These are phyloP conservation scores for Ceratobasidium sp. DNA, from an alignment of 1,284 basidiomycete genomes.

Conservation along the genomic window DNA sequence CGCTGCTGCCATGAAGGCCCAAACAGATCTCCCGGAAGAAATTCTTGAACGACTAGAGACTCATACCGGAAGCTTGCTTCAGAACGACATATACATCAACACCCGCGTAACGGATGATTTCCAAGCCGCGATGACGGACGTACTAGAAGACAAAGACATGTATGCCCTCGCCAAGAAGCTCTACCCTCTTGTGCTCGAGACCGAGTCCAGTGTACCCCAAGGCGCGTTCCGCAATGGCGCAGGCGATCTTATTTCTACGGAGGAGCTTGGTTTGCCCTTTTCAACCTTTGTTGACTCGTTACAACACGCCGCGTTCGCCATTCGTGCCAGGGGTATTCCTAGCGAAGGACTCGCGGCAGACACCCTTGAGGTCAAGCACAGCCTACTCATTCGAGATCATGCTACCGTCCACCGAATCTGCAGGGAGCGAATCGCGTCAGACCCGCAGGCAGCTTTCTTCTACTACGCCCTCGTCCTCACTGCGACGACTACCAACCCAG, in stretches of 20 bases:
- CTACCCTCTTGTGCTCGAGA: constrained; percentile 27
- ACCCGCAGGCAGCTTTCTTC: constrained; percentile 24
- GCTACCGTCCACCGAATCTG: constrained; percentile 25
- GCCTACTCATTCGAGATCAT: constrained; percentile 16
- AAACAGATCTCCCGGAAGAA: constrained; percentile 33
- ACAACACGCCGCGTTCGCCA: constrained; percentile 24
- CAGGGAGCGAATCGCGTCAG: constrained; percentile 29
- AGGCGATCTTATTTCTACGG: constrained; percentile 24
- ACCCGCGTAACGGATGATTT: constrained; percentile 35
- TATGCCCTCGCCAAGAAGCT: constrained; percentile 31
- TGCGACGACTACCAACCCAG: constrained; percentile 10
- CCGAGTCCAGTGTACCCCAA: constrained; percentile 38
- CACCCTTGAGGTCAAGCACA: constrained; percentile 26
- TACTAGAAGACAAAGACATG: constrained; percentile 41
- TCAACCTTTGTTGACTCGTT: constrained; percentile 37
- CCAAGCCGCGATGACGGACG: constrained; percentile 31
- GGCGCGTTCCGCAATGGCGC: constrained; percentile 27
- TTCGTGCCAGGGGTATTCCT: constrained; percentile 25
- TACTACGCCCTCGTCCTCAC: constrained; percentile 31
- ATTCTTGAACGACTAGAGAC: constrained; percentile 25
- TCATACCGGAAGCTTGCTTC: constrained; percentile 11
- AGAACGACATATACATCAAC: constrained; percentile 35
- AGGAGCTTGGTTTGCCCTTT: constrained; percentile 32
- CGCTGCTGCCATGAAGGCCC: constrained; percentile 18
- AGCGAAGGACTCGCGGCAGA: constrained; percentile 27